Evolutionary conservation across 2,329 filamentous ascomycete genomes (phyloP).

Genomic region (Lithohypha guttulata): DNA sequence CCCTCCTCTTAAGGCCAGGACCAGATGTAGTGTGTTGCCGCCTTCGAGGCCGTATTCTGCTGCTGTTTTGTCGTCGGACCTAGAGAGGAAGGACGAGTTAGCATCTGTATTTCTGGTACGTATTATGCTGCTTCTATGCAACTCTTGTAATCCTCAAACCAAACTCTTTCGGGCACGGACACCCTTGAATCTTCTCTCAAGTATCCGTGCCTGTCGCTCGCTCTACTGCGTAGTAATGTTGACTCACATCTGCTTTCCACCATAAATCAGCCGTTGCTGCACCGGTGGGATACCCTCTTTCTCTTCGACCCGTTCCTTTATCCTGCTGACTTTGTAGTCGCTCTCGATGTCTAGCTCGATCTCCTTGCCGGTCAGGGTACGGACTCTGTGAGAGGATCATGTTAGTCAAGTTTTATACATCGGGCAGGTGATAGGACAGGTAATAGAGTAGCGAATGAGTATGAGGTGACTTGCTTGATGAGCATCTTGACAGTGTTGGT

Average conservation of each 20-base stretch:
- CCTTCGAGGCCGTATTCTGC: slow-evolving; percentile 82
- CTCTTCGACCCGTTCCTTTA: slow-evolving; percentile 98
- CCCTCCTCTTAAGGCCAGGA: slow-evolving; percentile 74
- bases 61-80: slow-evolving; percentile 91
- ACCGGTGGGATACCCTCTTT: slow-evolving; percentile 97
- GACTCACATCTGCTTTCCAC: slow-evolving; percentile 90
- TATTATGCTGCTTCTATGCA: not conserved
- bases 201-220: too few species aligned
- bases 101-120: not conserved
- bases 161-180: not conserved
- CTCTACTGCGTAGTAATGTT: too few species aligned
- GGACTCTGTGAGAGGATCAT: slow-evolving; percentile 53
- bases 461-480: slow-evolving; percentile 44
- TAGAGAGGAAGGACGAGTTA: slow-evolving; percentile 33
- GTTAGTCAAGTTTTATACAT: slow-evolving; percentile 9
- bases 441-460: slow-evolving; percentile 9
- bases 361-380: slow-evolving; percentile 95
- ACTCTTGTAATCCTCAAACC: not conserved
- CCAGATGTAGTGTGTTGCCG: slow-evolving; percentile 86
- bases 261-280: slow-evolving; percentile 90
- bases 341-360: slow-evolving; percentile 96
- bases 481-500: slow-evolving; percentile 37
- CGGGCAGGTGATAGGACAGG: slow-evolving; percentile 5
- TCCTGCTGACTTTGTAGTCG: slow-evolving; percentile 85
- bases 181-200: too few species aligned